Base-by-base conservation (phyloP, 441 rosid genomes). In the Mallotus repandus region DNA sequence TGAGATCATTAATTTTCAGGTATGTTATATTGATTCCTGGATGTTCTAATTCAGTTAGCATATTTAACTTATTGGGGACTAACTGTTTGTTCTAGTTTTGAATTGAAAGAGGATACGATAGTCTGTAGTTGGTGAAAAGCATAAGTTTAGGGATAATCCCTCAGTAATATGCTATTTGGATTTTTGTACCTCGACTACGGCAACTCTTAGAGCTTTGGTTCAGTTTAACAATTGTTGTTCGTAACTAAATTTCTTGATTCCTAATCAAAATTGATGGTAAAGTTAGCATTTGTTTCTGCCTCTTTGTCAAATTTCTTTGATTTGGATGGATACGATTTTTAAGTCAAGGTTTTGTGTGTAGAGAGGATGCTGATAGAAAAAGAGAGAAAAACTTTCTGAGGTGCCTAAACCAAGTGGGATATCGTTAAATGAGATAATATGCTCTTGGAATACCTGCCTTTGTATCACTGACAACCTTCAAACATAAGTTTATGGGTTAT, bases 1-100 rank as follows among this genome's bases (percentile, higher is more conserved):
- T 0, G 96, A 95, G 86, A 95, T 94, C 19, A 76, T 92, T 70
- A 89, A 94, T 85, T 94, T 92, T 70, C 84, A 94, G 96, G 97
- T 91, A 78, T 57, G 66, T 48, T 66, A 49, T 38, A 19, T 5
- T 32, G 32, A 62, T 48, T 60, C 22, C 32, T 29, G 29, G 66
- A 49, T 60, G n/a, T 32, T 60, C 12, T 71, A 46, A 11, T 49
- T 50, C 29, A 50, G 9, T 16, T 5, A 71, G 5, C 43, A n/a
- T 45, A 25, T 58, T 70, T 57, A 29, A 45, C 7, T 65, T 43
- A 7, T 57, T 46, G 8, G 22, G 43, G 45, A 11, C 22, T 43
- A 14, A 10, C n/a, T 41, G 1, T 43, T 3, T 10, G 22, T 25
- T 58, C 5, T 35, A 25, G 16, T 71, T 45, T 19, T 32, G 46